Conservation (phyloP, 306 rosid species). For the Sphenostylis stenocarpa region DNA sequence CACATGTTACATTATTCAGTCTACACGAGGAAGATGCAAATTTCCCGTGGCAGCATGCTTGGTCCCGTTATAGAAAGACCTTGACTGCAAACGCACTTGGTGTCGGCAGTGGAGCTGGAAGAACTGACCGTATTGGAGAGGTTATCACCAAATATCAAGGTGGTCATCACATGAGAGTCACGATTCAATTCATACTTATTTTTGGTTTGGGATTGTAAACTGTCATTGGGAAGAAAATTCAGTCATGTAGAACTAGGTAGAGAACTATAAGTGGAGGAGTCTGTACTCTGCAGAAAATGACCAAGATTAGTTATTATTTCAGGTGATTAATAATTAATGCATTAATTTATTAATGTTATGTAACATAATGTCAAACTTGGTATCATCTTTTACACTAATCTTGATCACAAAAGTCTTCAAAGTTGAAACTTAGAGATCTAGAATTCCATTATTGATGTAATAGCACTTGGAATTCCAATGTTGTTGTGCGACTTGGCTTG, state of each 20-base stretch:
- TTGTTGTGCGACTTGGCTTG: background rate
- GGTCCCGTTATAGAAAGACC: too few relatives aligned
- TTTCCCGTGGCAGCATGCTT: too few relatives aligned
- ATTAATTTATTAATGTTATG: background rate
- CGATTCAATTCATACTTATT: background rate
- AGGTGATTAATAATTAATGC: background rate
- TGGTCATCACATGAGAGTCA: background rate
- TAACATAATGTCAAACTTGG: background rate
- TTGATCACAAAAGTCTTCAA: background rate
- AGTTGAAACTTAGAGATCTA: background rate
- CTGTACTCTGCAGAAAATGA: background rate
- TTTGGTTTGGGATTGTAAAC: background rate
- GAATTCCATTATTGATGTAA: background rate
- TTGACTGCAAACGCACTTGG: too few relatives aligned
- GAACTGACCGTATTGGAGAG: background rate
- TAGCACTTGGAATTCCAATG: background rate
- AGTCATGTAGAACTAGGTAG: too few relatives aligned
- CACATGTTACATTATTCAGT: too few relatives aligned
- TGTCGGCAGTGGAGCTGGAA: too few relatives aligned
- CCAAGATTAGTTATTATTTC: background rate
- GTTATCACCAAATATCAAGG: background rate
- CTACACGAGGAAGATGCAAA: too few relatives aligned
- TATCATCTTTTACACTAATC: background rate
- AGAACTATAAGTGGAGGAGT: background rate
- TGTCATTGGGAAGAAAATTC: too few relatives aligned